Conservation (phyloP, 805 yeast genomes). For the Candida manassasensis region DNA sequence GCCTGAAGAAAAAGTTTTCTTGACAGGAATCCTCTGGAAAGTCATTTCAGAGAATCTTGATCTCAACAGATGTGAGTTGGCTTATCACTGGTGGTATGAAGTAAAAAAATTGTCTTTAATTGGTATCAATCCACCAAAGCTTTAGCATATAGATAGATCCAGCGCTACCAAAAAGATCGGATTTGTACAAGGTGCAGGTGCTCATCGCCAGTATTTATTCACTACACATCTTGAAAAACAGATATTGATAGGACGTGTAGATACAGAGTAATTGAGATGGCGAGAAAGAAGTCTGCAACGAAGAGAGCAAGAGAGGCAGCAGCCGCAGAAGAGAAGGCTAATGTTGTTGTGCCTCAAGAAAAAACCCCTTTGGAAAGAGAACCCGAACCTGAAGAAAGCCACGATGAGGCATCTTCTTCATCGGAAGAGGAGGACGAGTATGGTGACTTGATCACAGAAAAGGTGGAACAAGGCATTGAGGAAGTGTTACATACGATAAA, state of each 20-base stretch:
- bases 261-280: constrained; percentile 40
- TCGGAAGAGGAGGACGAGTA: constrained; percentile 85
- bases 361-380: constrained; percentile 21
- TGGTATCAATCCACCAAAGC: background rate
- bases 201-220: constrained; percentile 1
- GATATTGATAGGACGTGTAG: background rate
- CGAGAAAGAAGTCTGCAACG: constrained; percentile 84
- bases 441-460: constrained; percentile 83
- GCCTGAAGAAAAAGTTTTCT: constrained; percentile 31
- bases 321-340: constrained; percentile 11
- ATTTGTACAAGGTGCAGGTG: background rate
- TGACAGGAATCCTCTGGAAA: constrained; percentile 46
- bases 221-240: constrained; percentile 1
- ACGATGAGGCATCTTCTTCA: constrained; percentile 22
- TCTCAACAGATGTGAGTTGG: constrained; percentile 50
- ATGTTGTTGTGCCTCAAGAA: constrained; percentile 11
- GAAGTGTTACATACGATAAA: constrained; percentile 69
- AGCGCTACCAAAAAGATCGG: background rate
- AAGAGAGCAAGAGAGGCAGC: constrained; percentile 59
- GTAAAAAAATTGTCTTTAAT: constrained; percentile 11
- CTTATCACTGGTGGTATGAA: constrained; percentile 62
- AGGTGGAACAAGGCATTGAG: constrained; percentile 74
- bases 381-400: constrained; percentile 17
- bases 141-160: background rate
- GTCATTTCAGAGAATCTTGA: constrained; percentile 54